Base-by-base conservation (phyloP, 371 early-diverging fungal genomes). In the Zychaea mexicana region DNA sequence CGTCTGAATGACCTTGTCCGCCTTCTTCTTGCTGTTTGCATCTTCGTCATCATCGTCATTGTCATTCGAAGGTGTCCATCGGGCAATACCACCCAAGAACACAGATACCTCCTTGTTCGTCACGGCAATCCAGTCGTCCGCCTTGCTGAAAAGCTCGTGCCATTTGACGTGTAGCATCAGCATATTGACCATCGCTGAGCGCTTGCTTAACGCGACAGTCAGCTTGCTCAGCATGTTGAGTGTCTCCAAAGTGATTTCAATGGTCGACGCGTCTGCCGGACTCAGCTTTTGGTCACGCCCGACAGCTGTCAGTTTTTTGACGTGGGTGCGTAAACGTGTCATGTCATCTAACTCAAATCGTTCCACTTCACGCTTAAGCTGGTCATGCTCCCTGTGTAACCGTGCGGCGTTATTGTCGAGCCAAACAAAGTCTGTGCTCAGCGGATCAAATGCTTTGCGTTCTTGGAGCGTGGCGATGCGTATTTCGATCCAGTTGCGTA, bases 321-420 rank as follows among this genome's bases (percentile, higher is more conserved):
- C 83, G 60, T 83, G 83, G n/a, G 69, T 68, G n/a, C 81, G 70
- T 0, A 85, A 62, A n/a, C 83, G 70, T 13, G 78, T 66, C 76
- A 85, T 81, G 57, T 85, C 85, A 32, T 81, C 85, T 9, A 72
- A 61, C 31, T 85, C 74, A 52, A 85, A 85, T 8, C 73, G 73
- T 9, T 82, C 83, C 21, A 83, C 68, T 39, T 81, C 76, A n/a
- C 70, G 63, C 36, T 75, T 69, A 10, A 85, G 64, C 26, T 76
- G 71, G 8, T 73, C 67, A 49, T 83, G 77, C 7, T 58, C 19
- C 19, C n/a, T 49, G 49, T 49, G 49, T 49, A 49, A 49, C 49
- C 49, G 24, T 22, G 49, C 3, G 1, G 82, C 66, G 4, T 81
- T 65, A 6, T 7, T 28, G n/a, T 38, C 39, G 10, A 38, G n/a